These are phyloP conservation scores for Crithidia sp. DNA, from an alignment of 208 protist species.

Conservation along the genomic window DNA sequence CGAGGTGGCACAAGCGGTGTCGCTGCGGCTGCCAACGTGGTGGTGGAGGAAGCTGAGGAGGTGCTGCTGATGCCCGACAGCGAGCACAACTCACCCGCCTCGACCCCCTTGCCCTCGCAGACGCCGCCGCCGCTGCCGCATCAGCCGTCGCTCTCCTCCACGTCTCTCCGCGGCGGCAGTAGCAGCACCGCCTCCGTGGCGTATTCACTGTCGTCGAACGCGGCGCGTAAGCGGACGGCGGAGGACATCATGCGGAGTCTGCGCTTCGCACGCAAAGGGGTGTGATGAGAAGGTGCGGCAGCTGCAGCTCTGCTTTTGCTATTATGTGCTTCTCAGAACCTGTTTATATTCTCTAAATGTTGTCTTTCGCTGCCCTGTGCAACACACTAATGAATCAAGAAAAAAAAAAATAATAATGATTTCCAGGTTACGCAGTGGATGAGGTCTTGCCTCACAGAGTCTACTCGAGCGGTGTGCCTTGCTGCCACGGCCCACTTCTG, in stretches of 20 bases:
- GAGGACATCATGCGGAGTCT: slow-evolving; percentile 67
- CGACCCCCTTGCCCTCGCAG: slow-evolving; percentile 15
- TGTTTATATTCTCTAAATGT: too few species aligned
- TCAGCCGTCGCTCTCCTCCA: not conserved
- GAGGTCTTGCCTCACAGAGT: too few species aligned
- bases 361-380: too few species aligned
- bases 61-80: slow-evolving; percentile 28
- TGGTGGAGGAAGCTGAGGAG: slow-evolving; percentile 9
- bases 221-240: slow-evolving; percentile 43
- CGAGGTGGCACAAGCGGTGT: not conserved
- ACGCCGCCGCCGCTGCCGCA: not conserved
- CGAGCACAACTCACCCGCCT: slow-evolving; percentile 9
- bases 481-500: too few species aligned
- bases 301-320: too few species aligned
- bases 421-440: too few species aligned
- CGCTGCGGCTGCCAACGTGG: not conserved
- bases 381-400: too few species aligned
- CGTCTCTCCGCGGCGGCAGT: not conserved
- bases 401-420: too few species aligned
- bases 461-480: too few species aligned
- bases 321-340: too few species aligned
- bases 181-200: not conserved
- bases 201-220: slow-evolving; percentile 3
- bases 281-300: too few species aligned
- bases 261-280: slow-evolving; percentile 16